Percentiles rank a stretch among this genome's conserved stretches.
These are phyloP conservation scores for Marasmius fiardii DNA, from an alignment of 1,284 basidiomycete species.

Conservation along the genomic window DNA sequence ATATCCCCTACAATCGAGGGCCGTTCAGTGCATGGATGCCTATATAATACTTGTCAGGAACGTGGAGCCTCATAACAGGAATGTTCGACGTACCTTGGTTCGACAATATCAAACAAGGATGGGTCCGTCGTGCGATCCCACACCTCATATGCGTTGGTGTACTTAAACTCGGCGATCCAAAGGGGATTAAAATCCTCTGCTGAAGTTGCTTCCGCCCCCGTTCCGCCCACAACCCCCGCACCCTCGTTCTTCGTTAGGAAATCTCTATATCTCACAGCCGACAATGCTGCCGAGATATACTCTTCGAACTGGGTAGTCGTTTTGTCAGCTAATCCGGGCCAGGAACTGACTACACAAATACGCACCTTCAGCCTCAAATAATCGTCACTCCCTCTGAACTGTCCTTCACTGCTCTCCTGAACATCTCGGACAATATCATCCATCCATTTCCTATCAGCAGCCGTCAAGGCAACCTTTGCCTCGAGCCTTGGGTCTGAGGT, in stretches of 20 bases:
- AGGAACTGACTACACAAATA: conserved; percentile 8
- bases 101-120: conserved; percentile 87
- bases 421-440: conserved; percentile 77
- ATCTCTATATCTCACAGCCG: conserved; percentile 85
- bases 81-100: conserved; percentile 67
- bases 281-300: conserved; percentile 76
- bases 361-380: conserved; percentile 82
- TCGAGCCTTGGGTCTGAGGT: conserved; percentile 69
- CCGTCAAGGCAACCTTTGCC: conserved; percentile 74
- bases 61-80: not conserved
- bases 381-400: conserved; percentile 92
- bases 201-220: conserved; percentile 43
- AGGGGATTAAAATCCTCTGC: conserved; percentile 77
- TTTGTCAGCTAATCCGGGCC: not conserved
- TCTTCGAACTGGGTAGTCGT: conserved; percentile 65
- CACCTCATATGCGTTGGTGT: conserved; percentile 79
- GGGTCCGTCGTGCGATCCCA: conserved; percentile 90
- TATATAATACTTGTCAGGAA: conserved; percentile 20
- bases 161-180: conserved; percentile 84
- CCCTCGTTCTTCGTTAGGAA: conserved; percentile 69
- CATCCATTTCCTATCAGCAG: conserved; percentile 97
- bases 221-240: conserved; percentile 60
- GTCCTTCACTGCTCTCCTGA: conserved; percentile 73
- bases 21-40: conserved; percentile 87
- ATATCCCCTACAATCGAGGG: conserved; percentile 88